Evolutionary conservation across 2,329 filamentous ascomycete species (phyloP).

Genomic region (Xylaria sp.): DNA sequence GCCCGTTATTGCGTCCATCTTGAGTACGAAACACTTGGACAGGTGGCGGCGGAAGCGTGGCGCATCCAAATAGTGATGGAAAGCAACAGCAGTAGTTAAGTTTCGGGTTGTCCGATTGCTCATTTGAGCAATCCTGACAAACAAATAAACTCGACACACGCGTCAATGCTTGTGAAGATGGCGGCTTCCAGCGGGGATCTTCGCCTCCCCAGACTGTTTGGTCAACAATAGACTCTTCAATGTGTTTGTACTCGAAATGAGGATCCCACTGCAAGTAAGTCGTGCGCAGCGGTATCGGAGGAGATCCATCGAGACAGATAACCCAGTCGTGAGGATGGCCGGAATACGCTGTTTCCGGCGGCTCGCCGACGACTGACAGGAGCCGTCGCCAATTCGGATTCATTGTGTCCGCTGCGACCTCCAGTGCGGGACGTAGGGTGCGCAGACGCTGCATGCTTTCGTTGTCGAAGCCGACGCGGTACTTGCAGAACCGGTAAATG

Average conservation of each 20-base stretch:
- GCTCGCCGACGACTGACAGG: not conserved
- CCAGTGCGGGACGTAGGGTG: not conserved
- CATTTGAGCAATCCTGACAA: not conserved
- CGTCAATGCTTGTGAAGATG: not conserved
- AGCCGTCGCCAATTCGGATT: not conserved
- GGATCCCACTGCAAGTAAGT: not conserved
- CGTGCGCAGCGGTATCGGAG: not conserved
- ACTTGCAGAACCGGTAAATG: not conserved
- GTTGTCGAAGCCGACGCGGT: not conserved
- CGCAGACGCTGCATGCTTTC: constrained; percentile 1
- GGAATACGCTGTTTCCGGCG: not conserved
- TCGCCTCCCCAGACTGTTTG: not conserved
- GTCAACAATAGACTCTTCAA: not conserved
- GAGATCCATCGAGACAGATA: not conserved
- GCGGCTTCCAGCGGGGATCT: not conserved
- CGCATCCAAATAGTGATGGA: not conserved
- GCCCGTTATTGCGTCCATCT: not conserved
- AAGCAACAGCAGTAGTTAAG: not conserved
- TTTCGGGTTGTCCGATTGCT: not conserved
- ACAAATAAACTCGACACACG: not conserved
- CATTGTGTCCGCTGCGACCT: not conserved
- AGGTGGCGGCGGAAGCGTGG: not conserved
- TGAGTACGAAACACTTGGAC: not conserved
- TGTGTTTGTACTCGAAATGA: not conserved
- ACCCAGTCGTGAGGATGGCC: not conserved